Evolutionary conservation across 129 eudicot species (phyloP), one percentile per base, ranked within the genome.

Genomic region (Artemisia argyi): DNA sequence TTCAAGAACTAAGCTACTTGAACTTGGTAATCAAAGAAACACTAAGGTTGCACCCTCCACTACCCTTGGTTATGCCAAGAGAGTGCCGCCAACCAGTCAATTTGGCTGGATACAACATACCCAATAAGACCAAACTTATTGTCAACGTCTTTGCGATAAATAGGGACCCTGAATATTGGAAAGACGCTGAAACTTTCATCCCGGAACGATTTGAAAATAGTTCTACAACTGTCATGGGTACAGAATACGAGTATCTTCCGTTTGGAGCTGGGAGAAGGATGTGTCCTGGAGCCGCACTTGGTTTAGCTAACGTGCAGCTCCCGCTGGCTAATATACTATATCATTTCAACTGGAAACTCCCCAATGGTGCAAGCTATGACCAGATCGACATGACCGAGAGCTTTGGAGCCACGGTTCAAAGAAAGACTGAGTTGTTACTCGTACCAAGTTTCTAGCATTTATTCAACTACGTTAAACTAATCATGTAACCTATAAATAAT

Each of bases 201-300:
- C 67, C 67, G 0, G 67, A 62, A 35, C 7, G 67, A 7, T 62
- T 62, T 62, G 8, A 3, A 14, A 46, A 35, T 11, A 62, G 20
- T 15, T 62, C 67, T 6, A 12, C 39, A 14, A 62, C 35, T 48
- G 7, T 35, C 4, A 14, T 35, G 20, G 67, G 49, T 15, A 14
- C 49, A 32, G 67, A 62, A 30, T 62, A 30, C 39, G 67, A 62
- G 39, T 32, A 30, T 62, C 67, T 62, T 3, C 67, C 67, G 13
- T 62, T 62, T 62, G 67, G 67, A 48, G 67, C 67, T 15, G 67
- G 67, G 39, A 15, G 67, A 62, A 62, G 67, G 39, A 62, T 62
- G 49, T 62, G 65, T 60, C 46, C 65, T 0, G 65, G 65, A 7
- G 14, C 30, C 44, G 30, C 4, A 2, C 30, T 60, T 11, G 67